Evolutionary conservation across 371 early-diverging fungal species (phyloP), one percentile per base, ranked within the genome.

Genomic region (Rhizopus stolonifer): DNA sequence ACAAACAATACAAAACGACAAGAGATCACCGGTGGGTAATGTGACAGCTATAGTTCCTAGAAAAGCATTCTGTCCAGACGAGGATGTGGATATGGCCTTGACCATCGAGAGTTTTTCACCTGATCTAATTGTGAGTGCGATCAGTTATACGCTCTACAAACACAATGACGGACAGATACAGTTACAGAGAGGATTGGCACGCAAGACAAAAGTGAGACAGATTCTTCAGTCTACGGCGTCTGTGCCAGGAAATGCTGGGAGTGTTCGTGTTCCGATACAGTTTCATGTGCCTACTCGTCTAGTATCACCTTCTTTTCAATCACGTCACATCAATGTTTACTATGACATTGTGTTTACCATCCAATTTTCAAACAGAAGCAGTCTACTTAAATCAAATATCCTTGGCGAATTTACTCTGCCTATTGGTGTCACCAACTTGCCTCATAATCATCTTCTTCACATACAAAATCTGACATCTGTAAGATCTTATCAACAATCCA

Each of bases 11-110:
- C 61, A 57, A 21, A 61, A 56, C 24, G 69, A 70, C 25, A 58
- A 49, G 31, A 61, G 52, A 25, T 46, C 53, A 1, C 54, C 67
- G 0, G 18, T 68, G 32, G 74, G 69, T 2, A 50, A 58, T 39
- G 61, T 67, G 4, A 58, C 34, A n/a, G 67, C 63, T 0, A 40
- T 29, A 0, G 44, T 74, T 23, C 63, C 71, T n/a, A 53, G 64
- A 19, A 53, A 56, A 29, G 66, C 57, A 0, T 70, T 59, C 46
- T 74, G 74, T 36, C 74, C 74, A 69, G 69, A 69, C 46, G 70
- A 69, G 21, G 39, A 46, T 6, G 54, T 69, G 3, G 34, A 55
- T 1, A 46, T 69, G 54, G 25, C 42, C 0, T n/a, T 69, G 1
- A 31, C 54, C 1, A 38, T 65, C 1, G 70, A 65, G 2, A 36